Percentiles rank a stretch among this genome's conserved stretches.
phyloP scores from a whole-genome alignment of 441 rosid species.

The Sinapis alba region DNA sequence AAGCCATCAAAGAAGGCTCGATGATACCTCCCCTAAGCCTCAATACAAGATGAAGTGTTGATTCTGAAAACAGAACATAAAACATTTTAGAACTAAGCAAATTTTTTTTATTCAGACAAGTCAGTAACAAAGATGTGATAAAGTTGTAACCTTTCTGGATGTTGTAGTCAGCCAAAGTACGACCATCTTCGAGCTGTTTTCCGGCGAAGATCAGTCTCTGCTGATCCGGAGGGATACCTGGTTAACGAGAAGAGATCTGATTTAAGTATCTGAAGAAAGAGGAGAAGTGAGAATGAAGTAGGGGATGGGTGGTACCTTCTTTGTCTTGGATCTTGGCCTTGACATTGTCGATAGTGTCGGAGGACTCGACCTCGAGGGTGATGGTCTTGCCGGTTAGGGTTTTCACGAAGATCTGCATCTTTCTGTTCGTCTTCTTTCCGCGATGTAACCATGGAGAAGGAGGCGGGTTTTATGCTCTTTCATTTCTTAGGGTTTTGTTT shows the following conservation, averaged over 20 bases:
- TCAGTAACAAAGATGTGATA: not conserved
- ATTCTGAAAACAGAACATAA: slow-evolving; percentile 46
- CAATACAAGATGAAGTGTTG: slow-evolving; percentile 84
- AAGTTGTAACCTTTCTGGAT: slow-evolving; percentile 36
- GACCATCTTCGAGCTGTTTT: slow-evolving; percentile 45
- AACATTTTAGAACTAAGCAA: not conserved
- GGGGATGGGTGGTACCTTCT: slow-evolving; percentile 50
- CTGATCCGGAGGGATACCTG: slow-evolving; percentile 48
- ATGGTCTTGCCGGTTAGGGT: slow-evolving; percentile 95
- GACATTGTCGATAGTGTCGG: slow-evolving; percentile 88
- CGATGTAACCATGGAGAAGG: not conserved
- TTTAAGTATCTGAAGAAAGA: not conserved
- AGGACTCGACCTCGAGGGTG: slow-evolving; percentile 82
- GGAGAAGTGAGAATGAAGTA: not conserved
- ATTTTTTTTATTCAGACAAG: not conserved
- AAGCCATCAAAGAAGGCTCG: slow-evolving; percentile 91
- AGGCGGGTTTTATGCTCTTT: not conserved
- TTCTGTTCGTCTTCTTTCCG: slow-evolving; percentile 9
- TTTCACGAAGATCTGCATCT: slow-evolving; percentile 96
- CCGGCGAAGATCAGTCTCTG: slow-evolving; percentile 46
- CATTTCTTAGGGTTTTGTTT: not conserved
- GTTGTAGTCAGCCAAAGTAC: slow-evolving; percentile 46
- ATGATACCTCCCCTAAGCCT: slow-evolving; percentile 97
- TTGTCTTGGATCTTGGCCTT: slow-evolving; percentile 95
- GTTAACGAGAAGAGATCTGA: not conserved